Evolutionary conservation across 1,284 basidiomycete species (phyloP).

Genomic region (Cutaneotrichosporon sp.): DNA sequence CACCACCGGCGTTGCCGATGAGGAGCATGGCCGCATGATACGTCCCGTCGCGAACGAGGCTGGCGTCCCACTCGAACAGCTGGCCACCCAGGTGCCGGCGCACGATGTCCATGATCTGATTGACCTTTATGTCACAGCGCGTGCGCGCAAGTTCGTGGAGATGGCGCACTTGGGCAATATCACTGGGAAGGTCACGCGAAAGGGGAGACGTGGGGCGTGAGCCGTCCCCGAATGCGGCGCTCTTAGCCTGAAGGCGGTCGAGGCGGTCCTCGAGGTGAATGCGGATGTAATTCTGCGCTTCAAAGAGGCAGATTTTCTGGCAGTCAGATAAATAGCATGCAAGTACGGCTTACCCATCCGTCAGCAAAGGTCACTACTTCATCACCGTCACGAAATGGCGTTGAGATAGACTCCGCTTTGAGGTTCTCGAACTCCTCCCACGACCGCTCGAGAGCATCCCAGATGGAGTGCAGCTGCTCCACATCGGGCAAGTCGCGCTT

Average conservation of each 20-base stretch:
- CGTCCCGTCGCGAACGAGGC: slow-evolving; percentile 59
- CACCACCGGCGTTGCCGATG: slow-evolving; percentile 56
- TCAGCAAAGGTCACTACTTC: slow-evolving; percentile 66
- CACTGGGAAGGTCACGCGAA: neutral
- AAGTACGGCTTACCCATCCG: slow-evolving; percentile 67
- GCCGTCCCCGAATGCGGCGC: neutral
- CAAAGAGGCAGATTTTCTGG: slow-evolving; percentile 44
- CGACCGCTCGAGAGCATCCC: slow-evolving; percentile 70
- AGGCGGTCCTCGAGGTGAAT: slow-evolving; percentile 41
- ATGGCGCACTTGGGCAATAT: slow-evolving; percentile 33
- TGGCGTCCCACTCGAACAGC: slow-evolving; percentile 75
- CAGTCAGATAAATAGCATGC: neutral
- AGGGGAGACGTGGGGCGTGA: slow-evolving; percentile 1
- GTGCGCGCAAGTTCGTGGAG: slow-evolving; percentile 57
- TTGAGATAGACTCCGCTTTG: slow-evolving; percentile 45
- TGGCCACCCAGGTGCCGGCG: slow-evolving; percentile 42
- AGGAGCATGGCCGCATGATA: slow-evolving; percentile 72
- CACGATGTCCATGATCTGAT: slow-evolving; percentile 57
- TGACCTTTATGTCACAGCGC: slow-evolving; percentile 50
- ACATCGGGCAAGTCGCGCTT: slow-evolving; percentile 59
- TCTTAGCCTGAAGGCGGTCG: slow-evolving; percentile 5
- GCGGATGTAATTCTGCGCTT: slow-evolving; percentile 45
- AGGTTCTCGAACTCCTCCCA: slow-evolving; percentile 75
- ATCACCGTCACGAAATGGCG: slow-evolving; percentile 53
- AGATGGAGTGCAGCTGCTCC: slow-evolving; percentile 62